Evolutionary conservation across 768 basidiomycete species (phyloP).

Genomic region (Leccinellum rugosiceps): DNA sequence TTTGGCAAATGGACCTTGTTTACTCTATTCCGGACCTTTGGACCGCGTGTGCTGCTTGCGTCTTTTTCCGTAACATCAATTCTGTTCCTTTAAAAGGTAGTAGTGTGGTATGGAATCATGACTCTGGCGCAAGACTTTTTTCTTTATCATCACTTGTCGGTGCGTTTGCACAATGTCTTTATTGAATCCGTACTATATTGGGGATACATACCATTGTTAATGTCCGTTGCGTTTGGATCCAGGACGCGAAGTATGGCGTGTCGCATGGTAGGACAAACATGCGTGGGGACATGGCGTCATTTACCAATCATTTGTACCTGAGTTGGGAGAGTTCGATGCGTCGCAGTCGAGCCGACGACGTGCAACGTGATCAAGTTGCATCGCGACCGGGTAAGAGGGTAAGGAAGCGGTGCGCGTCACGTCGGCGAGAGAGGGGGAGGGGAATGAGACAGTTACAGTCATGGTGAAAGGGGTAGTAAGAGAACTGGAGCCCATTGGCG

Average conservation of each 20-base stretch:
- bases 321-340: not conserved
- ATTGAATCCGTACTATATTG: not conserved
- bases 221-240: not conserved
- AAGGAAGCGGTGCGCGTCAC: not conserved
- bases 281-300: not conserved
- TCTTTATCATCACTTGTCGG: not conserved
- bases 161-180: not conserved
- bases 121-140: not conserved
- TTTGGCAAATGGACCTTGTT: not conserved
- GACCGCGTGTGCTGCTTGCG: constrained; percentile 2
- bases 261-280: not conserved
- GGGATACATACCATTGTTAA: not conserved
- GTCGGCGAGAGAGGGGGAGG: not conserved
- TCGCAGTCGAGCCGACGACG: not conserved
- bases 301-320: not conserved
- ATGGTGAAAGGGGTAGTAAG: not conserved
- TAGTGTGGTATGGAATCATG: not conserved
- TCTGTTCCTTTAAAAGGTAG: not conserved
- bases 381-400: not conserved
- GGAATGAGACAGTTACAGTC: not conserved
- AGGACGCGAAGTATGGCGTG: not conserved
- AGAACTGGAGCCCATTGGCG: not conserved
- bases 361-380: not conserved
- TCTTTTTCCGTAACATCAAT: constrained; percentile 3
- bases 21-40: not conserved